Percentiles rank a stretch among this genome's conserved stretches.
Conservation (phyloP, 2,329 filamentous ascomycete genomes). For the Colletotrichum simmondsii region DNA sequence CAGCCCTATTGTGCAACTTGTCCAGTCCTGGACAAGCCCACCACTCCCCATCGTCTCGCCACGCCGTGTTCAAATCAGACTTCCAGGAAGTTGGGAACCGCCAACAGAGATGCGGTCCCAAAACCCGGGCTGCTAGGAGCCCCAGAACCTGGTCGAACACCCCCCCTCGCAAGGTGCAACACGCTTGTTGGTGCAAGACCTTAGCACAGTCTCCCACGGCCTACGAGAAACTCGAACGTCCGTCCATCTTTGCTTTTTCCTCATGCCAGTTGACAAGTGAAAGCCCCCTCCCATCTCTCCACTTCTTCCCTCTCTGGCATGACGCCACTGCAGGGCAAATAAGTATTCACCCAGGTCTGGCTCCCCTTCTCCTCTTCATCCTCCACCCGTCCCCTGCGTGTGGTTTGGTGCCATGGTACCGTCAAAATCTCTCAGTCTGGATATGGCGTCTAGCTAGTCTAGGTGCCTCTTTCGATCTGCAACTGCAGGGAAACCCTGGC, state of each 20-base stretch:
- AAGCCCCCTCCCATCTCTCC: not conserved
- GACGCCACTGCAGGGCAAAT: not conserved
- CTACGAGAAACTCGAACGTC: not conserved
- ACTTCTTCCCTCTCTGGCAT: slow-evolving; percentile 5
- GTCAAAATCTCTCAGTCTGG: not conserved
- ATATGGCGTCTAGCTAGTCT: not conserved
- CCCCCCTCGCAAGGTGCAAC: not conserved
- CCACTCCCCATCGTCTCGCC: not conserved
- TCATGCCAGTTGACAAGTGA: not conserved
- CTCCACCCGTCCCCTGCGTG: not conserved
- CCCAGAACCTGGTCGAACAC: not conserved
- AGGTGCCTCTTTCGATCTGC: not conserved
- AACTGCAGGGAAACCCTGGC: not conserved
- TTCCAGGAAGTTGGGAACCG: not conserved
- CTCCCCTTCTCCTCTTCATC: not conserved
- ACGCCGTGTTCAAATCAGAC: not conserved
- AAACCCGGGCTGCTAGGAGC: not conserved
- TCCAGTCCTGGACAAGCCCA: not conserved
- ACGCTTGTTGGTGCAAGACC: not conserved
- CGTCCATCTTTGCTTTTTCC: not conserved
- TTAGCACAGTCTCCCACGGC: not conserved
- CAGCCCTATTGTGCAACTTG: not conserved
- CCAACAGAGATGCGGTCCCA: not conserved
- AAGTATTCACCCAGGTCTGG: not conserved
- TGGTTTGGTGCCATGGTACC: not conserved